Conservation (phyloP, 148 eudicot species). For the Polygonum maritimum region DNA sequence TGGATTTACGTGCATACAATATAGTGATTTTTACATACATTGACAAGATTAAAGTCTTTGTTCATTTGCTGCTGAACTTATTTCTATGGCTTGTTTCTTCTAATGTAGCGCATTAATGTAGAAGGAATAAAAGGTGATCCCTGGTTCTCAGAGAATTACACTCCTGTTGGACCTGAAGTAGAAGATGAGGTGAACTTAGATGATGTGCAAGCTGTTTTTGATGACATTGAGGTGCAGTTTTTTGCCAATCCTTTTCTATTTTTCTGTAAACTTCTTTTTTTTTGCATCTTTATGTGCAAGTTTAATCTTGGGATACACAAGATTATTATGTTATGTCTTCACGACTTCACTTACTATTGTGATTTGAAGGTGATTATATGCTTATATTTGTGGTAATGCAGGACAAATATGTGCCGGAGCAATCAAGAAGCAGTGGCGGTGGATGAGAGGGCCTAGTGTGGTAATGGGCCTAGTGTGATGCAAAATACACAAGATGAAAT, state of each 20-base stretch:
- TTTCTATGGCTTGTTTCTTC: constrained; percentile 13
- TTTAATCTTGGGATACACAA: neutral
- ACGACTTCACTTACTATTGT: neutral
- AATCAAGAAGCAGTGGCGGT: constrained; percentile 27
- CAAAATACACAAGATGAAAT: neutral
- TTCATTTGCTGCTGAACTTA: neutral
- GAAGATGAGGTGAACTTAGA: constrained; percentile 85
- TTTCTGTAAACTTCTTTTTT: neutral
- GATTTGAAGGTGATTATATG: neutral
- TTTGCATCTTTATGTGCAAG: neutral
- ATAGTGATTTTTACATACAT: neutral
- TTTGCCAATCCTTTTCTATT: neutral
- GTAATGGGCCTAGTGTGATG: neutral
- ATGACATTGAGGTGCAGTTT: constrained; percentile 72
- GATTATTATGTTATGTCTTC: neutral
- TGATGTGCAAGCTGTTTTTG: constrained; percentile 84
- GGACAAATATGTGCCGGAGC: constrained; percentile 79
- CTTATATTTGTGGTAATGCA: constrained; percentile 22
- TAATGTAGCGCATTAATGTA: constrained; percentile 70
- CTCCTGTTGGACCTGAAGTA: constrained; percentile 42
- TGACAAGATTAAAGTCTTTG: neutral
- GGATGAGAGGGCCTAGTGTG: too few species aligned
- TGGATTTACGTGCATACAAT: neutral
- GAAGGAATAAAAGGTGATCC: constrained; percentile 70
- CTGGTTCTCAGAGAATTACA: constrained; percentile 71